Conservation (phyloP, 805 yeast genomes). For the Lipomyces sp. region DNA sequence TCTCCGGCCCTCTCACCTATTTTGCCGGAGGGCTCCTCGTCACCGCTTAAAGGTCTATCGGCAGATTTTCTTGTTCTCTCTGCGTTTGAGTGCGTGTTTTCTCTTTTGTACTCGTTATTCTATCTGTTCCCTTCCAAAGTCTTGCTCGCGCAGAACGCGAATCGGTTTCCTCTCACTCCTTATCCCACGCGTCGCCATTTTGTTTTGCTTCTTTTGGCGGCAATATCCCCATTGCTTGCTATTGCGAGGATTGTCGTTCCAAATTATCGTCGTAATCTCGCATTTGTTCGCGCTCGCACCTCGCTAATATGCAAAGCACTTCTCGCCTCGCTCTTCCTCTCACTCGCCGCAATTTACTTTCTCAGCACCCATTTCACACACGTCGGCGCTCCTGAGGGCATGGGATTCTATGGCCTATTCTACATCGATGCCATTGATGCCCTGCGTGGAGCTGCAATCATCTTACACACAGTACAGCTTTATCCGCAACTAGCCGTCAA, state of each 20-base stretch:
- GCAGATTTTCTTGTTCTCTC: conserved; percentile 11
- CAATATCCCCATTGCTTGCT: background rate
- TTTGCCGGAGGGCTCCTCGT: too few species aligned
- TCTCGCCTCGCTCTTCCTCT: background rate
- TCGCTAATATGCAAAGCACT: conserved; percentile 9
- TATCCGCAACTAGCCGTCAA: conserved; percentile 20
- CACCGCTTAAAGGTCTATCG: conserved; percentile 5
- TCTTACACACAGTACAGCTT: conserved; percentile 2
- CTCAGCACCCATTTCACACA: conserved; percentile 6
- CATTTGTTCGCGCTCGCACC: background rate
- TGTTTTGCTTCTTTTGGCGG: background rate
- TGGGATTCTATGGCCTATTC: conserved; percentile 18
- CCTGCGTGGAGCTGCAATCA: conserved; percentile 12
- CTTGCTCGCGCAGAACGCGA: background rate
- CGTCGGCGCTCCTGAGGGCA: conserved; percentile 10
- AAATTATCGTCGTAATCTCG: too few species aligned
- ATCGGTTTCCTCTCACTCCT: conserved; percentile 5
- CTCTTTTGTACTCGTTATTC: background rate
- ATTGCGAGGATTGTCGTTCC: background rate
- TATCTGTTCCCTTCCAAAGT: conserved; percentile 8
- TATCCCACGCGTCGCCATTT: background rate
- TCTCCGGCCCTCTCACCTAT: too few species aligned
- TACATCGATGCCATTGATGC: conserved; percentile 22
- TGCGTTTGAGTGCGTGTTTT: background rate
- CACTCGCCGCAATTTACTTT: background rate